These are phyloP conservation scores for Pugionium dolabratum DNA, from an alignment of 345 rosid genomes.

Conservation along the genomic window DNA sequence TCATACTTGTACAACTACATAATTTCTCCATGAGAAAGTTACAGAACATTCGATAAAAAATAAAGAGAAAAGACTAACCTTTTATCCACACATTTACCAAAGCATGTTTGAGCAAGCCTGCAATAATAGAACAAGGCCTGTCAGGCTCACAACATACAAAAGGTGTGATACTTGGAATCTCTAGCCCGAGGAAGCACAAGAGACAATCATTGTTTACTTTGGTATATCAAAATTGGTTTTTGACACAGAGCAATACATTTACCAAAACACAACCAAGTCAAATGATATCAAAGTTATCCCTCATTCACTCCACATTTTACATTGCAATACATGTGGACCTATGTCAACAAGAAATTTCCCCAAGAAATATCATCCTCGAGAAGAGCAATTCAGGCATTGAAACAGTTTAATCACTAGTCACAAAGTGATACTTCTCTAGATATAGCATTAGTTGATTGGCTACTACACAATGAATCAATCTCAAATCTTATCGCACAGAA, in stretches of 20 bases:
- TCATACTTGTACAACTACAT: conserved; percentile 12
- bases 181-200: neutral
- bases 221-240: neutral
- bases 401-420: neutral
- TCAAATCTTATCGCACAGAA: conserved; percentile 15
- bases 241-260: neutral
- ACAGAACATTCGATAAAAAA: too few species aligned
- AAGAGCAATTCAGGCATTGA: neutral
- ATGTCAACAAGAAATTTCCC: neutral
- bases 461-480: neutral
- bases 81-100: conserved; percentile 87
- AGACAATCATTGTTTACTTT: neutral
- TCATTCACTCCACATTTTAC: neutral
- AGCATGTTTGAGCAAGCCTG: conserved; percentile 94
- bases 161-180: neutral
- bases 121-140: conserved; percentile 18
- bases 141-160: neutral
- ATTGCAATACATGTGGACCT: neutral
- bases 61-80: conserved; percentile 48
- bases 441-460: conserved; percentile 1
- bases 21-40: neutral
- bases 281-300: neutral
- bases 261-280: neutral
- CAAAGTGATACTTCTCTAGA: conserved; percentile 11
- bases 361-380: neutral